Base-by-base conservation (phyloP, 192 early-diverging fungal species). In the Kappamyces sp. region DNA sequence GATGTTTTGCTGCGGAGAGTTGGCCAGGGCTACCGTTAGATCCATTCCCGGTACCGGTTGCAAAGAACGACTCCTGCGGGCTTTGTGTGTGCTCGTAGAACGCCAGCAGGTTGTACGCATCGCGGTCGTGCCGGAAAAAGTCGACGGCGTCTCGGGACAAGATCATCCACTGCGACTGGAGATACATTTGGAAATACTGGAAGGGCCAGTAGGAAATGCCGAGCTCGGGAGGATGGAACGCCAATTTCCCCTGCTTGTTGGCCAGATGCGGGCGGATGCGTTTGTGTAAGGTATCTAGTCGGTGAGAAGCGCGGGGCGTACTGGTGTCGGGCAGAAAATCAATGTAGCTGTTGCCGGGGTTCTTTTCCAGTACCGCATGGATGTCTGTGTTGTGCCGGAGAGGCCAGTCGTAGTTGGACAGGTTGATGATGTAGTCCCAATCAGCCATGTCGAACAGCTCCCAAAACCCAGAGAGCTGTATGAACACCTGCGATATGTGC, bases 341-440 rank as follows among this genome's bases (percentile, higher is more conserved):
- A 36, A 78, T 72, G 9, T 50, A 69, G 10, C 35, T 38, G 33
- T 59, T 33, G 35, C 38, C 57, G 9, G 9, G 33, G 23, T 63
- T 68, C 47, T 60, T 62, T 1, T 31, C 60, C 52, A 75, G 49
- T 3, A 68, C 39, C 10, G 51, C 36, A 39, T 73, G 67, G 42
- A 79, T 75, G 32, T 71, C 69, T 7, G 32, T 8, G 35, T 51
- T 74, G 7, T 51, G 63, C 35, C 66, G 37, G 39, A 79, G 48
- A 1, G 77, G 77, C 50, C 61, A 79, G 58, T 79, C 77, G 38
- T 62, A 49, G 7, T 52, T 66, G 23, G 57, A 62, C 9, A 79
- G 47, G 52, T 75, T 79, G 49, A 79, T 75, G 6, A 75, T 62
- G 65, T 65, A 69, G 34, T 79, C 77, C 77, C 77, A 79, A 46